Conservation (phyloP, 306 rosid genomes). For the Cicer yamashitae region DNA sequence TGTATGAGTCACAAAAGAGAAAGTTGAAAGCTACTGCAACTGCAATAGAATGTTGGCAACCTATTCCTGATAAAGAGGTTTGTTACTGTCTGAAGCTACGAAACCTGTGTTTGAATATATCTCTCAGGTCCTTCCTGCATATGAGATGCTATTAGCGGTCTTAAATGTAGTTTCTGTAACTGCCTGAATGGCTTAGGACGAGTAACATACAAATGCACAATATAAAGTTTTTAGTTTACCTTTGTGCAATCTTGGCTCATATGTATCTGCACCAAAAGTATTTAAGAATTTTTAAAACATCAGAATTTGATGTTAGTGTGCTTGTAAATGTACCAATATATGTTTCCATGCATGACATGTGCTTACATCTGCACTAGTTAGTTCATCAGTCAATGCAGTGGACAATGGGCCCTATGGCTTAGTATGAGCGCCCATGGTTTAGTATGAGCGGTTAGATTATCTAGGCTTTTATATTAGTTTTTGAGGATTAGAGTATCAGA, state of each 20-base stretch:
- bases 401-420: slow-evolving; percentile 17
- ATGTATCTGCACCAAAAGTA: slow-evolving; percentile 17
- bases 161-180: slow-evolving; percentile 29
- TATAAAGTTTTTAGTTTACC: slow-evolving; percentile 22
- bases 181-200: slow-evolving; percentile 30
- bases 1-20: slow-evolving; percentile 75
- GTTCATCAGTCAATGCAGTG: slow-evolving; percentile 36
- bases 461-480: slow-evolving; percentile 33
- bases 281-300: background rate
- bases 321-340: slow-evolving; percentile 17
- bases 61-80: slow-evolving; percentile 68
- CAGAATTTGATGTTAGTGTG: slow-evolving; percentile 17
- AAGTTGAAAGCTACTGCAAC: slow-evolving; percentile 58
- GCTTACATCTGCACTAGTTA: slow-evolving; percentile 26
- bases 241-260: slow-evolving; percentile 40
- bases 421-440: slow-evolving; percentile 22
- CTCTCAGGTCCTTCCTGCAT: slow-evolving; percentile 38
- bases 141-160: slow-evolving; percentile 16
- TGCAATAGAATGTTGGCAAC: slow-evolving; percentile 54
- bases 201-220: slow-evolving; percentile 24
- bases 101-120: slow-evolving; percentile 27
- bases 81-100: slow-evolving; percentile 42
- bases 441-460: slow-evolving; percentile 27
- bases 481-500: slow-evolving; percentile 39
- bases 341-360: slow-evolving; percentile 26